Base-by-base conservation (phyloP, 345 rosid genomes). In the Dipteronia dyeriana region DNA sequence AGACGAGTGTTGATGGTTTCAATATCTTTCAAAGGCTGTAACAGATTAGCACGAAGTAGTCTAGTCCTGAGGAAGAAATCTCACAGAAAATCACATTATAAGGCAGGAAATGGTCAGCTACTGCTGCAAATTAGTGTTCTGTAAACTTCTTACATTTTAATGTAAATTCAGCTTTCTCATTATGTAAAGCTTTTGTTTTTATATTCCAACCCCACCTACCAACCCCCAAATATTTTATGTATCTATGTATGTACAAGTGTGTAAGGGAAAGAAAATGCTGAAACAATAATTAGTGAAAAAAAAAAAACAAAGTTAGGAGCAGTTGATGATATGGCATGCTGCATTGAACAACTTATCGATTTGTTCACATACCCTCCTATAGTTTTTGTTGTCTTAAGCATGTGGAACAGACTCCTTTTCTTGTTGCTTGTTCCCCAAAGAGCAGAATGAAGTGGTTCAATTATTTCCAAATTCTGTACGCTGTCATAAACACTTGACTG, bases 351-450 rank as follows among this genome's bases (percentile, higher is more conserved):
- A 53, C 23, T 61, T 64, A 57, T 59, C 57, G 25, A 47, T 23
- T 25, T 66, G 78, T 81, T 64, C 26, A 79, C 82, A 65, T 88
- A 93, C 99, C 99, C 98, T 84, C 98, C 99, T 66, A 83, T 83
- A 64, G 98, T 95, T 85, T 95, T 95, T 71, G 98, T 95, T 56
- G 97, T 92, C 97, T 93, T 95, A 67, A 95, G 90, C 97, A 91
- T 92, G 79, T 93, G 96, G 85, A 93, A 95, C 79, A 95, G 79
- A 83, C 99, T 95, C 86, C 90, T 92, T 83, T 93, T 95, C 85
- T 95, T 95, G 89, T 85, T 91, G 86, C 82, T 91, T 82, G 98
- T 89, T 76, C 99, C 99, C 96, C 85, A 80, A 78, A 92, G 91
- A 64, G 91, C 68, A 75, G 94, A 90, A 78, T 92, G 91, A 76